phyloP scores from a whole-genome alignment of 2,329 filamentous ascomycete species.

The Epichloe glyceriae region DNA sequence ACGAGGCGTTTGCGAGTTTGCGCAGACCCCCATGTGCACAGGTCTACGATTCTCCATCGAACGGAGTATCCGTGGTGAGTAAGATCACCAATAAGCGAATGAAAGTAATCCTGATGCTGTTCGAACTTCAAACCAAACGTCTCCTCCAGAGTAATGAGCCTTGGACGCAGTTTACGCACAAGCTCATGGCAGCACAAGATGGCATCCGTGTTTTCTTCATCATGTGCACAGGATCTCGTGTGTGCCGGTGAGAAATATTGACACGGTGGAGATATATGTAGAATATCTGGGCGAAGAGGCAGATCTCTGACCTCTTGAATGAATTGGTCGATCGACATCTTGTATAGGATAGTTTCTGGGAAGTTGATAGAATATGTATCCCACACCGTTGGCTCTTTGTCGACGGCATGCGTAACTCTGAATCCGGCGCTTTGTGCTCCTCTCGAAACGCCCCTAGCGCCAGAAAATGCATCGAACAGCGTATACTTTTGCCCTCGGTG shows the following conservation, averaged over 20 bases:
- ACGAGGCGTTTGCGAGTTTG: conserved; percentile 39
- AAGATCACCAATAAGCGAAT: conserved; percentile 48
- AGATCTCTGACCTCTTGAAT: conserved; percentile 19
- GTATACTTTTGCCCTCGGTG: conserved; percentile 40
- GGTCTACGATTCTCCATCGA: conserved; percentile 48
- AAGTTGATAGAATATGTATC: conserved; percentile 49
- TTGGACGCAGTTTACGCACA: conserved; percentile 44
- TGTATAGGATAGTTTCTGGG: conserved; percentile 31
- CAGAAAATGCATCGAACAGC: conserved; percentile 59
- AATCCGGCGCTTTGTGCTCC: conserved; percentile 49
- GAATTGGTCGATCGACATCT: conserved; percentile 36
- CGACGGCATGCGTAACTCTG: conserved; percentile 47
- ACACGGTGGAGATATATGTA: conserved; percentile 68
- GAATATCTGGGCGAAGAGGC: conserved; percentile 42
- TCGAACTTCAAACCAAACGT: conserved; percentile 53
- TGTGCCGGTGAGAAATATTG: conserved; percentile 64
- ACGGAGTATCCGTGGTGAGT: conserved; percentile 55
- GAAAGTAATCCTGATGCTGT: conserved; percentile 42
- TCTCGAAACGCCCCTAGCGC: conserved; percentile 56
- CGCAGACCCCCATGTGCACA: conserved; percentile 37
- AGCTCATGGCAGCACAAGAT: conserved; percentile 41
- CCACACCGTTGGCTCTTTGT: conserved; percentile 44
- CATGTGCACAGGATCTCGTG: conserved; percentile 52
- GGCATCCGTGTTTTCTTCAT: conserved; percentile 55
- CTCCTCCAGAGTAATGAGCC: conserved; percentile 67